Percentiles rank a stretch among this genome's conserved stretches.
phyloP scores from a whole-genome alignment of 148 eudicot genomes.

The Salicornia ramosissima region DNA sequence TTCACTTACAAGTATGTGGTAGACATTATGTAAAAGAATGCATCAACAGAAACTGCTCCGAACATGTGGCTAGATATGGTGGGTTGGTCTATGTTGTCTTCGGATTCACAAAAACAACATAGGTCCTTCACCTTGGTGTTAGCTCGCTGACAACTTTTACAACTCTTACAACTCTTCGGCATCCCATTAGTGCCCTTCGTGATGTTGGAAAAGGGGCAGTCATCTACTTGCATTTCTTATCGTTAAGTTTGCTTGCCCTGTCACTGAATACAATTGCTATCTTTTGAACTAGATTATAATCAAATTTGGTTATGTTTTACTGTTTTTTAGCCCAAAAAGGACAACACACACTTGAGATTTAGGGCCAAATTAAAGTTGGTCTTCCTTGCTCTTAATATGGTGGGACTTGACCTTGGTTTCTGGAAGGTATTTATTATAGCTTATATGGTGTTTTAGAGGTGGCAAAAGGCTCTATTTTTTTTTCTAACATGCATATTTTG shows the following conservation, averaged over 20 bases:
- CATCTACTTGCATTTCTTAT: not conserved
- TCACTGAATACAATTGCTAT: not conserved
- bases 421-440: constrained; percentile 61
- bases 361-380: constrained; percentile 72
- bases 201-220: constrained; percentile 78
- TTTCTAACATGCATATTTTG: constrained; percentile 7
- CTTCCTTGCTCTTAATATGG: constrained; percentile 79
- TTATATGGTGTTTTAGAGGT: not conserved
- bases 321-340: constrained; percentile 92
- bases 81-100: too few species aligned
- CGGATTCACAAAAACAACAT: too few species aligned
- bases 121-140: too few species aligned
- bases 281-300: not conserved
- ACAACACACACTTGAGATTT: constrained; percentile 75
- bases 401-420: constrained; percentile 67
- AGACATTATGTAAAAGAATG: too few species aligned
- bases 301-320: constrained; percentile 22
- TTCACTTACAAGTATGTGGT: too few species aligned
- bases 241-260: not conserved
- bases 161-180: constrained; percentile 90
- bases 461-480: constrained; percentile 5
- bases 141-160: constrained; percentile 98
- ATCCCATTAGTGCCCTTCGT: constrained; percentile 91
- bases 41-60: too few species aligned
- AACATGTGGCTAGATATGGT: too few species aligned